These are phyloP conservation scores for Dimargaris cristalligena DNA, from an alignment of 192 early-diverging fungal genomes.

Conservation along the genomic window DNA sequence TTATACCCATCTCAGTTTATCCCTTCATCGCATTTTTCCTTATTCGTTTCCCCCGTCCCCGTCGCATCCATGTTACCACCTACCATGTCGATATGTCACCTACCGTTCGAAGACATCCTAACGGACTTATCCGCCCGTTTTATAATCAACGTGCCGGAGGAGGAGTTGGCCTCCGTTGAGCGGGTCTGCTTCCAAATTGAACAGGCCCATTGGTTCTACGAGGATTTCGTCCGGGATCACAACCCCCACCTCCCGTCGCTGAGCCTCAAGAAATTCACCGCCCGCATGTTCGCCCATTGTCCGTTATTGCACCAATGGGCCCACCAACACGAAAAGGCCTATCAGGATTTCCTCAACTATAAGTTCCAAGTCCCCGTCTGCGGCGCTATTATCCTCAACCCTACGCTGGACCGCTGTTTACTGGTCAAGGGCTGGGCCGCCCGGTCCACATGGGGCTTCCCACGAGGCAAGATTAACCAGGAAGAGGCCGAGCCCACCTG, in stretches of 20 bases:
- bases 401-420: constrained; percentile 57
- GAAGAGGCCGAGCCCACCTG: constrained; percentile 76
- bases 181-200: constrained; percentile 97
- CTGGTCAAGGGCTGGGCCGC: constrained; percentile 89
- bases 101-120: constrained; percentile 10
- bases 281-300: constrained; percentile 75
- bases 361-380: constrained; percentile 93
- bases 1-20: not conserved
- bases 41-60: not conserved
- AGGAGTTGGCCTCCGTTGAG: constrained; percentile 85
- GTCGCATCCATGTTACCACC: not conserved
- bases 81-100: constrained; percentile 2
- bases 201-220: constrained; percentile 98
- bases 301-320: constrained; percentile 81
- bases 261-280: constrained; percentile 68
- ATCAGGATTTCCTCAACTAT: constrained; percentile 85
- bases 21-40: not conserved
- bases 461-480: constrained; percentile 97
- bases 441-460: constrained; percentile 89
- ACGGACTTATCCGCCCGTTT: constrained; percentile 47
- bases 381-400: constrained; percentile 89
- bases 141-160: constrained; percentile 95
- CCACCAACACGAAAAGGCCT: constrained; percentile 73
- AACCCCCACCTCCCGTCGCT: constrained; percentile 66
- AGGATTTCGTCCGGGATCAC: constrained; percentile 88